A percentile compares a stretch with the other conserved stretches of the same genome.
phyloP scores from a whole-genome alignment of 345 rosid genomes.

The Eucalyptus curtisii region DNA sequence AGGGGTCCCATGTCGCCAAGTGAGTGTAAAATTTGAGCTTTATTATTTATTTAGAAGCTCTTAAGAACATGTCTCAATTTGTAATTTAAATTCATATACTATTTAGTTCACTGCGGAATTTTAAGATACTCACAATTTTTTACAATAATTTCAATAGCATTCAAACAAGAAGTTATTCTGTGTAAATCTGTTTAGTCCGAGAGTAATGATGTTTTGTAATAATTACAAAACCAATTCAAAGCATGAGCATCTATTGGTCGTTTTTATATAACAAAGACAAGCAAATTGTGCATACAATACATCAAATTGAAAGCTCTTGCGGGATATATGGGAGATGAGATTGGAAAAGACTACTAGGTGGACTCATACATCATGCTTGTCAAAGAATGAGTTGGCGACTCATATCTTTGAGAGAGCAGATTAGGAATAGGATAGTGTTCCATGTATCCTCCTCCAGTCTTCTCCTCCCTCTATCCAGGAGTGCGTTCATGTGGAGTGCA shows the following conservation, averaged over 20 bases:
- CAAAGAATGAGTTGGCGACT: not conserved
- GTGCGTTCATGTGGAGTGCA: not conserved
- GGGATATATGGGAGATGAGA: not conserved
- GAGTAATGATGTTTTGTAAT: not conserved
- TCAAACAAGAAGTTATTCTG: not conserved
- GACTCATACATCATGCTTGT: not conserved
- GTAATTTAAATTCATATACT: not conserved
- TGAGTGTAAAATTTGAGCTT: not conserved
- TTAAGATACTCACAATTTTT: not conserved
- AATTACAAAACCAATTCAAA: not conserved
- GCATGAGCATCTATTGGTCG: not conserved
- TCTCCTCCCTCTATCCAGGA: not conserved
- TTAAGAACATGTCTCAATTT: not conserved
- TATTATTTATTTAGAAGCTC: not conserved
- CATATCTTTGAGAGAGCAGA: not conserved
- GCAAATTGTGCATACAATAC: not conserved
- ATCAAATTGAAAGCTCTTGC: not conserved
- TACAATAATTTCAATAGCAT: not conserved
- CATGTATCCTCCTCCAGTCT: not conserved
- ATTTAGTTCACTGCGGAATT: not conserved
- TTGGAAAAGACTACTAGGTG: not conserved
- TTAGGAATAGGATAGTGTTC: not conserved
- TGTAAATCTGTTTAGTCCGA: not conserved
- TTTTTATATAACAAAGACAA: not conserved
- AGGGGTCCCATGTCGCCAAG: not conserved